Conservation (phyloP, 306 rosid genomes). For the Cicer judaicum region DNA sequence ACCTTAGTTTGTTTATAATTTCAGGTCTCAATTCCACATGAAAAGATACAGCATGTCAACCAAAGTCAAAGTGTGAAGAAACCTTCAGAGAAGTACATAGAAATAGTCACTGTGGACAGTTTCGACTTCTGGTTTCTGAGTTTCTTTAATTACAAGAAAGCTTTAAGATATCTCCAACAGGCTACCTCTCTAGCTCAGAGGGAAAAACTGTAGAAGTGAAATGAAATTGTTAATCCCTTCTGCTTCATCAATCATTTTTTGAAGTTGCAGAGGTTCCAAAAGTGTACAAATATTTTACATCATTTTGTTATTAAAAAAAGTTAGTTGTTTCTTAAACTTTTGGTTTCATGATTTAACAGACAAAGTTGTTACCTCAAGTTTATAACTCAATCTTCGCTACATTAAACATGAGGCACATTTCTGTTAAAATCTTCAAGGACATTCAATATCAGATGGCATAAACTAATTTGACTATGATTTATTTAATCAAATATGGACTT, state of each 20-base stretch:
- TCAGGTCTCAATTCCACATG: constrained; percentile 29
- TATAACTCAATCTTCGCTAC: constrained; percentile 8
- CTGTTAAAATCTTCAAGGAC: constrained; percentile 9
- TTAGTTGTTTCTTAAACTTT: background rate
- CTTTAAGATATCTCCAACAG: constrained; percentile 30
- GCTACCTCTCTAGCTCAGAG: constrained; percentile 42
- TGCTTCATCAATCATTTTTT: constrained; percentile 37
- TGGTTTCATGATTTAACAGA: constrained; percentile 23
- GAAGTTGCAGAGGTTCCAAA: constrained; percentile 11
- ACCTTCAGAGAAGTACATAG: constrained; percentile 35
- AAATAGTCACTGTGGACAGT: constrained; percentile 19
- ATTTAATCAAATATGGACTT: constrained; percentile 3
- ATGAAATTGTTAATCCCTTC: constrained; percentile 25
- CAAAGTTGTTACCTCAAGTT: background rate
- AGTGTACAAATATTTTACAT: constrained; percentile 47
- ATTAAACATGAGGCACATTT: background rate
- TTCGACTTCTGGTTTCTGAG: constrained; percentile 38
- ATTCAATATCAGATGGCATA: background rate
- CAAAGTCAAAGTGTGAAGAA: constrained; percentile 34
- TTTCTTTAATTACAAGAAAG: constrained; percentile 23
- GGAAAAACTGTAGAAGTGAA: constrained; percentile 1
- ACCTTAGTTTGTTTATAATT: constrained; percentile 8
- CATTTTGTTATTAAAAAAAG: constrained; percentile 24
- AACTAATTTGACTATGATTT: background rate
- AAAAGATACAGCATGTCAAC: constrained; percentile 35